Evolutionary conservation across 495 filamentous ascomycete genomes (phyloP), one percentile per base, ranked within the genome.

Genomic region (Aspergillus avenaceus): DNA sequence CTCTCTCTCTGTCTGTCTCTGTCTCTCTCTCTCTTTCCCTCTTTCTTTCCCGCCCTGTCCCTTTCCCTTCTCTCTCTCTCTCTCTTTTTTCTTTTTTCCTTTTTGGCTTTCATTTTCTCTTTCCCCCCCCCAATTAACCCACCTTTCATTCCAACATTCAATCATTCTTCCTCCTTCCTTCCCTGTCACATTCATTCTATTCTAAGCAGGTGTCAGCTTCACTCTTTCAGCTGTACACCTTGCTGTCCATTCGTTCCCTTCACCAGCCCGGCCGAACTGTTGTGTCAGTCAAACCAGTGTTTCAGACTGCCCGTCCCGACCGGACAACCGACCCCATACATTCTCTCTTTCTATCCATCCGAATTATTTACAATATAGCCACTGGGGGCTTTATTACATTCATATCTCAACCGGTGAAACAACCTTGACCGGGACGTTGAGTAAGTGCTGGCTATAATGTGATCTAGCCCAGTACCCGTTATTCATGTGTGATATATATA

Each of bases 201-300:
- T 45, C 50, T 28, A 59, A 64, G 74, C 77, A 76, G 76, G 80
- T 78, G 69, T 78, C 85, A 80, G 84, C 87, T 91, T 90, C 88
- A 90, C 80, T 91, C 88, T 79, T 89, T 91, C 69, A 86, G 83
- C 81, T 80, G 78, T 54, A 62, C 69, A 67, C 67, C 66, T 58
- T 74, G 77, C 78, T 63, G 64, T 81, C 72, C 80, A 63, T 71
- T 83, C 80, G 16, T 38, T 62, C 71, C 62, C 38, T 48, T 34
- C 21, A 47, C 41, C 42, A 53, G 49, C 49, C 57, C 44, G 46
- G 43, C 45, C 49, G 24, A 48, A 31, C 49, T 41, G 36, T 43
- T 37, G 8, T 40, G 21, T 26, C 41, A 27, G 32, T 25, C n/a
- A 34, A 52, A 29, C 36, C 49, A 24, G 34, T 45, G 25, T 21